Evolutionary conservation across 2,329 filamentous ascomycete genomes (phyloP).

Genomic region (Cryphonectria nitschkei): DNA sequence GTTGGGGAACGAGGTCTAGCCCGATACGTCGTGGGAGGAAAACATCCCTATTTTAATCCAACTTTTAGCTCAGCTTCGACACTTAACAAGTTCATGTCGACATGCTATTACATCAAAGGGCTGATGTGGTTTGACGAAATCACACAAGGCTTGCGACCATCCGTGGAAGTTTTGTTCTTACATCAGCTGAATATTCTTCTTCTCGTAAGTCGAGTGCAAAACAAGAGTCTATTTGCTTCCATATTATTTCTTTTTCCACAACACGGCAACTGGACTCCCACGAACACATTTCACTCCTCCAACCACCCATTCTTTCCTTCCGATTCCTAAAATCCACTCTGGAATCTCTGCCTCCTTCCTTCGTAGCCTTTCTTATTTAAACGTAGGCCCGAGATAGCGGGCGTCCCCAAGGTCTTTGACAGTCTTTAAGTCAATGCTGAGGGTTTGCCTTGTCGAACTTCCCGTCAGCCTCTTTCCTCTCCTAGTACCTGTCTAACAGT

Average conservation of each 20-base stretch:
- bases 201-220: too few relatives aligned
- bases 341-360: background rate
- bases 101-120: background rate
- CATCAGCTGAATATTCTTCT: too few relatives aligned
- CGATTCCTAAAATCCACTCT: background rate
- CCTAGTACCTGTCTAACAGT: background rate
- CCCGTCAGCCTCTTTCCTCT: background rate
- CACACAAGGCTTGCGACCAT: too few relatives aligned
- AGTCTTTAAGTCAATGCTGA: background rate
- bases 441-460: background rate
- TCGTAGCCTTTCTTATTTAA: background rate
- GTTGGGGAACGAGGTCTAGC: background rate
- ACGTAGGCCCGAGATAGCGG: background rate
- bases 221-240: too few relatives aligned
- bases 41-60: background rate
- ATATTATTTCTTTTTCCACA: background rate
- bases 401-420: background rate
- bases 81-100: background rate
- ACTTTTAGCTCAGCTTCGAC: background rate
- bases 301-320: background rate
- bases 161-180: too few relatives aligned
- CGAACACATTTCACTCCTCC: background rate
- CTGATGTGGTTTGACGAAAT: too few relatives aligned
- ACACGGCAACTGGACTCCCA: background rate
- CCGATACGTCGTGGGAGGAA: too few relatives aligned